Evolutionary conservation across 1,284 basidiomycete species (phyloP).

Genomic region (Leccinum subfulvum): DNA sequence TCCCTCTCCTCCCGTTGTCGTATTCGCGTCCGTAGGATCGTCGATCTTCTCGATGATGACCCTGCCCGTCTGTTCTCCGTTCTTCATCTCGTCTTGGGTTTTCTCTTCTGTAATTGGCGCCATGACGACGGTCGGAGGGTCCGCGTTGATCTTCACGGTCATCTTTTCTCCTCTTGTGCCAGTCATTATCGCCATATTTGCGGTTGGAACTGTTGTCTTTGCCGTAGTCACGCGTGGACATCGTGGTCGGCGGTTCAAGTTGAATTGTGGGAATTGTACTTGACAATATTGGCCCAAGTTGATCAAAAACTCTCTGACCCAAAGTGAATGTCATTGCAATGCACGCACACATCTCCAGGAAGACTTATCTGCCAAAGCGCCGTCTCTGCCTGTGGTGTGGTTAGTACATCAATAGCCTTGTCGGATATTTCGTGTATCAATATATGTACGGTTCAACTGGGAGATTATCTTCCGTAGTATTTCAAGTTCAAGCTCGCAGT

Average conservation of each 20-base stretch:
- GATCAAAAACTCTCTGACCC: too few species aligned
- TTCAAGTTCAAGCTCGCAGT: neutral
- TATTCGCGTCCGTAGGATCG: slow-evolving; percentile 21
- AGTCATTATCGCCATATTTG: slow-evolving; percentile 7
- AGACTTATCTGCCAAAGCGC: neutral
- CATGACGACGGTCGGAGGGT: slow-evolving; percentile 14
- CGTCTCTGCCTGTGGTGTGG: neutral
- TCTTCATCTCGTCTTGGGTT: slow-evolving; percentile 37
- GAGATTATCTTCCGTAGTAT: neutral
- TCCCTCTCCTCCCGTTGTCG: slow-evolving; percentile 32
- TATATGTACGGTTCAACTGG: neutral
- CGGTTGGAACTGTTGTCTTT: slow-evolving; percentile 17
- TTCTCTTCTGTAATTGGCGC: slow-evolving; percentile 10
- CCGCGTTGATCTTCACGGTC: slow-evolving; percentile 5
- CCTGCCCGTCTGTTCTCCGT: slow-evolving; percentile 35
- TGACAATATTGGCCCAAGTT: too few species aligned
- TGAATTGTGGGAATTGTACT: slow-evolving; percentile 16
- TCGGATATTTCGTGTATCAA: neutral
- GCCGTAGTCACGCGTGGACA: slow-evolving; percentile 23
- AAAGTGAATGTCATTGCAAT: neutral
- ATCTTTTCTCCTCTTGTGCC: slow-evolving; percentile 9
- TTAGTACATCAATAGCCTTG: neutral
- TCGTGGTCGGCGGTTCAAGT: neutral
- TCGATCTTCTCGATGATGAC: slow-evolving; percentile 19
- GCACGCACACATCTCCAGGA: neutral